Evolutionary conservation across 2,329 filamentous ascomycete genomes (phyloP), one percentile per base, ranked within the genome.

Genomic region (Penicillium expansum): DNA sequence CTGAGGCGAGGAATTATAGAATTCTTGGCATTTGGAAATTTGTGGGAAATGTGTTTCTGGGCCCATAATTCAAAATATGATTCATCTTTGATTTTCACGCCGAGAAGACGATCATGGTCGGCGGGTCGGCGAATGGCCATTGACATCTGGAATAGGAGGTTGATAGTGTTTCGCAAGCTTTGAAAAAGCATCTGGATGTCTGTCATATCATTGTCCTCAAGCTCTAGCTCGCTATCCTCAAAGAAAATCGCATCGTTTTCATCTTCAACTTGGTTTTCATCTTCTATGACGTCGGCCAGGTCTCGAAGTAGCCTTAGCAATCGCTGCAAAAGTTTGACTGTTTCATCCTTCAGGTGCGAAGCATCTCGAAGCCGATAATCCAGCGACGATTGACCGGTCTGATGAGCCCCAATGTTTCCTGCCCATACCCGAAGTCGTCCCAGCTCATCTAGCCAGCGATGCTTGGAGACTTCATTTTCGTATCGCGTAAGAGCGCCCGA

Each of bases 111-210:
- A 39, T 77, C 75, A 20, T 76, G 71, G 0, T 70, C 67, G 1
- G 73, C 68, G 14, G 75, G 74, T 5, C 71, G 71, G 0, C 69
- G 68, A 4, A 78, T 76, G 0, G 72, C 60, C n/a, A 75, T 67
- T 3, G 73, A 74, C 0, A 78, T 64, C 1, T 74, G 63, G 6
- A 74, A 63, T 1, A 79, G 65, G 24, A 69, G 69, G 22, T 68
- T 65, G 2, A 76, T 65, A 0, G 65, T 61, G 1, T 74, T 69
- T 13, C 44, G 43, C 2, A 67, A 16, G 29, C 42, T 35, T 22
- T 57, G 24, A 33, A 62, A 52, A n/a, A 69, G 60, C 27, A 61
- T 22, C 45, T 68, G 59, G 6, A 63, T 11, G 8, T 59, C 56
- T 20, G 56, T 60, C 14, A 38, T 32, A 11, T 42, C 29, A 11